These are phyloP conservation scores for Fraxinus americana DNA, from an alignment of 257 asterid species.

Conservation along the genomic window DNA sequence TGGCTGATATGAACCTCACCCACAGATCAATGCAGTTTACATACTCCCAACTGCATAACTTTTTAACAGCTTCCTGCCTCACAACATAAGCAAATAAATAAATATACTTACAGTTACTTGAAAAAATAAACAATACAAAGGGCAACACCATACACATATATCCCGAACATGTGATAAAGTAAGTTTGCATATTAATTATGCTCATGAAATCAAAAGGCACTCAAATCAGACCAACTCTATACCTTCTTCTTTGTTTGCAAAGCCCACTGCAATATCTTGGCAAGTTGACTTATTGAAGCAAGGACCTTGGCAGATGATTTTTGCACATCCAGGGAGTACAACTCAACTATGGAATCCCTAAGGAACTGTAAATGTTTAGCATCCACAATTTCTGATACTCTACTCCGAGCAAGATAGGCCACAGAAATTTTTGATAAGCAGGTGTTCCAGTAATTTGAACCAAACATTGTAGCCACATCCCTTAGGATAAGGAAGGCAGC, in stretches of 20 bases:
- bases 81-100: conserved; percentile 1
- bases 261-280: conserved; percentile 67
- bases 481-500: conserved; percentile 62
- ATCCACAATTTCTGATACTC: conserved; percentile 60
- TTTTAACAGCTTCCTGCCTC: conserved; percentile 75
- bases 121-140: conserved; percentile 1
- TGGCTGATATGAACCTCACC: conserved; percentile 77
- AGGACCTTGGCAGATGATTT: conserved; percentile 63
- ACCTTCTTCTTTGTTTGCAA: conserved; percentile 80
- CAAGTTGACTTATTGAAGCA: conserved; percentile 65
- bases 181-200: not conserved
- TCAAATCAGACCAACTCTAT: conserved; percentile 12
- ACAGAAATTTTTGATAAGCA: conserved; percentile 66
- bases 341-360: conserved; percentile 66
- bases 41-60: conserved; percentile 87
- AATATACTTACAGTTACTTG: not conserved
- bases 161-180: not conserved
- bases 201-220: not conserved
- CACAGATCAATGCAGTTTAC: conserved; percentile 79
- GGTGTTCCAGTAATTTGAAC: conserved; percentile 54
- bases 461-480: conserved; percentile 54
- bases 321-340: conserved; percentile 76
- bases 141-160: not conserved
- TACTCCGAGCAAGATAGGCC: conserved; percentile 62
- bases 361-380: conserved; percentile 64